Percentiles rank a stretch among this genome's conserved stretches.
phyloP scores from a whole-genome alignment of 108 stramenopile genomes.

The Pseudonitzschia delicatissima region DNA sequence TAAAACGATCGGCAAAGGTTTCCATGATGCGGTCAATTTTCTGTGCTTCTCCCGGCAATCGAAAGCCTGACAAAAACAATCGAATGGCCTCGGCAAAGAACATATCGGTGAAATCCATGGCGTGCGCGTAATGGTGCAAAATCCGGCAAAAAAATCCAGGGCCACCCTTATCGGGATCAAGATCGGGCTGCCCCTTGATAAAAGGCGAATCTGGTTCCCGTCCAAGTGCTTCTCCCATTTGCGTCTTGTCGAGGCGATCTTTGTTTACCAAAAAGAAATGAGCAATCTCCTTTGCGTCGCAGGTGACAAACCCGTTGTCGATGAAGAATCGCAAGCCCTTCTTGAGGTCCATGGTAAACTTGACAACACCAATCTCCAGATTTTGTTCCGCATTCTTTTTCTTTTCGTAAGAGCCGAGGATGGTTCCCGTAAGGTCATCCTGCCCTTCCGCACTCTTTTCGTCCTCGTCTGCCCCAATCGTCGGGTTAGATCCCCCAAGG shows the following conservation, averaged over 20 bases:
- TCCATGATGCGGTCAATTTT: constrained; percentile 99
- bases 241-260: constrained; percentile 97
- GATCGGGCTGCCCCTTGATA: constrained; percentile 52
- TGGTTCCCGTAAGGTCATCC: constrained; percentile 57
- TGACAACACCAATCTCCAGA: constrained; percentile 87
- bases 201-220: constrained; percentile 92
- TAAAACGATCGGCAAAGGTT: constrained; percentile 97
- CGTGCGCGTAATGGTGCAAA: constrained; percentile 90
- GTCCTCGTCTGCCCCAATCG: neutral
- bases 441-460: neutral
- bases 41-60: constrained; percentile 99
- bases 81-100: constrained; percentile 96
- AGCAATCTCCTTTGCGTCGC: constrained; percentile 88
- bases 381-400: constrained; percentile 86
- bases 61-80: constrained; percentile 93
- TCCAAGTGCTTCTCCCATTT: constrained; percentile 97
- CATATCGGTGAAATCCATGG: constrained; percentile 85
- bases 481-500: neutral
- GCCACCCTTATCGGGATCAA: constrained; percentile 77
- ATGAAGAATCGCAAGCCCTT: constrained; percentile 88
- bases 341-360: constrained; percentile 93
- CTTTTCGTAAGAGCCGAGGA: constrained; percentile 16
- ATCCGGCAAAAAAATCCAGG: constrained; percentile 87
- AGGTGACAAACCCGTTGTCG: constrained; percentile 77
- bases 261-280: constrained; percentile 80